phyloP scores from a whole-genome alignment of 2,329 filamentous ascomycete species.

The Hymenotorrendiella dingleyae region DNA sequence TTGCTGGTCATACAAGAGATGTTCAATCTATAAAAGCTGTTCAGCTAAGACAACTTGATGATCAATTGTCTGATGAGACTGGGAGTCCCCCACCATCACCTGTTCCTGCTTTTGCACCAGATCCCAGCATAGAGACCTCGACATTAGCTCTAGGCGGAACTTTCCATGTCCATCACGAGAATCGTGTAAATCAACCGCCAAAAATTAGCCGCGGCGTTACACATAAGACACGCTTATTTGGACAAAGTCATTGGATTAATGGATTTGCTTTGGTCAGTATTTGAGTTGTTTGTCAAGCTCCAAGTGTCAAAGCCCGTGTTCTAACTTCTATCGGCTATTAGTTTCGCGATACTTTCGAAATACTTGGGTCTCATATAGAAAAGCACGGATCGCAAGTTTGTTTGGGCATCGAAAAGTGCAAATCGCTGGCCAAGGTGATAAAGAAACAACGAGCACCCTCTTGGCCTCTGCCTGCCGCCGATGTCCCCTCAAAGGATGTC shows the following conservation, averaged over 20 bases:
- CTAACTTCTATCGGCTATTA: conserved; percentile 32
- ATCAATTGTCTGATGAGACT: background rate
- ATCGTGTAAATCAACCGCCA: background rate
- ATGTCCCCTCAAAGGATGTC: conserved; percentile 42
- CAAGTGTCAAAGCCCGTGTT: conserved; percentile 19
- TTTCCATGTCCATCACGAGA: background rate
- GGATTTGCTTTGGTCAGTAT: conserved; percentile 39
- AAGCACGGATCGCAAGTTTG: conserved; percentile 34
- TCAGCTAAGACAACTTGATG: background rate
- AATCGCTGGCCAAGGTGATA: conserved; percentile 45
- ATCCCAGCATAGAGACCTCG: background rate
- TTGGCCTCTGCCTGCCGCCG: conserved; percentile 39
- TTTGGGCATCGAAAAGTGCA: conserved; percentile 42
- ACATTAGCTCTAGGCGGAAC: background rate
- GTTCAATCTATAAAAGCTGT: too few species aligned
- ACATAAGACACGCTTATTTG: conserved; percentile 1
- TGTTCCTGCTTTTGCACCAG: background rate
- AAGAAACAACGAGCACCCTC: conserved; percentile 42
- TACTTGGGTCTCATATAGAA: conserved; percentile 37
- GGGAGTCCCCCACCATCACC: background rate
- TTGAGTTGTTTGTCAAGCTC: background rate
- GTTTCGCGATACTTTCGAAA: conserved; percentile 39
- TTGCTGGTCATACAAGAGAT: too few species aligned
- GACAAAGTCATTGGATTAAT: conserved; percentile 50
- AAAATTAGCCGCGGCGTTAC: background rate